Base-by-base conservation (phyloP, 148 eudicot species). In the Chenopodium berlandieri region DNA sequence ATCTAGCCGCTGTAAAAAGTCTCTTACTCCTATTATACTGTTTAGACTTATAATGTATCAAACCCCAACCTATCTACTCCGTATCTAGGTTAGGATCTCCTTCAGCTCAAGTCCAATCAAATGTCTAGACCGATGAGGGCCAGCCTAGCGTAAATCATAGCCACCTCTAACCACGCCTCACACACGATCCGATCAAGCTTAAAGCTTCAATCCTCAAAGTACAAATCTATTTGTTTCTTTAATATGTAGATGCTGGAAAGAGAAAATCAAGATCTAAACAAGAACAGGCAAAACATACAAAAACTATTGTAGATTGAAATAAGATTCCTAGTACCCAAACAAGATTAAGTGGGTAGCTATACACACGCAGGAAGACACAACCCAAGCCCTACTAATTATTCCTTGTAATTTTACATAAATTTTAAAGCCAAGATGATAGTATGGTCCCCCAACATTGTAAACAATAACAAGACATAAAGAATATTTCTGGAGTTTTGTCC, bases 381-480 rank as follows among this genome's bases (percentile, higher is more conserved):
- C 68, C 27, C 11, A 22, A 48, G n/a, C 52, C 77, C 82, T 60
- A 60, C 76, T 56, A 17, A 14, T 56, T 37, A 80, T 73, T 71
- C 76, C 56, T 10, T 37, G 52, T 9, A 71, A 31, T 71, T 62
- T 56, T 70, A 25, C 56, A 25, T 73, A 69, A 1, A 31, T 71
- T 20, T 79, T 32, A 1, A 37, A 8, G 19, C 50, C 19, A 19
- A 62, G 14, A 9, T 47, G 30, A n/a, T 44, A 32, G 6, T 62
- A 80, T 78, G 73, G 80, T 66, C 62, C 44, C 80, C 79, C 62
- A 25, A 65, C 62, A 66, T 67, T 4, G 44, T 78, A 13, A 47
- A 48, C 80, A 78, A 46, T 73, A 40, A 46, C 70, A 71, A 60
- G 71, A 73, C 82, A 80, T 19, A 70, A 58, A n/a, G 82, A 80